Evolutionary conservation across 192 early-diverging fungal species (phyloP).

Genomic region (Coemansia sp.): DNA sequence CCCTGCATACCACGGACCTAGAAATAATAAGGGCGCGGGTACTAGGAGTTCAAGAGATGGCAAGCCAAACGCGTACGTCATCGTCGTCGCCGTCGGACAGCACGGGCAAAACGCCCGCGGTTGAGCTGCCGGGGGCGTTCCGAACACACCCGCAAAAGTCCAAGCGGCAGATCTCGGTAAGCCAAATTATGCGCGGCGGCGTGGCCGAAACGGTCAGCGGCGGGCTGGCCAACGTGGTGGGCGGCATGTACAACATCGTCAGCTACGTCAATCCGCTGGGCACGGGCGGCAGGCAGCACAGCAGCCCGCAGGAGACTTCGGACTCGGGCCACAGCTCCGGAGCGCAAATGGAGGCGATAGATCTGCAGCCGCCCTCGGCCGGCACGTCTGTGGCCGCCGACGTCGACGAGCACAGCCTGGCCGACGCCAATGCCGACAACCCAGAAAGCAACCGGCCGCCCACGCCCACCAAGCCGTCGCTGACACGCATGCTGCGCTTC

Average conservation of each 20-base stretch:
- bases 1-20: background rate
- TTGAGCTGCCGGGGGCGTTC: conserved; percentile 50
- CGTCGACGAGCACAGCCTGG: conserved; percentile 46
- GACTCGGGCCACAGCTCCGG: conserved; percentile 3
- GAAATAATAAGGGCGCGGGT: background rate
- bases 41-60: background rate
- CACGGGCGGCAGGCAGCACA: background rate
- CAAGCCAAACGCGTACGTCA: conserved; percentile 9
- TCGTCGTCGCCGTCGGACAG: background rate
- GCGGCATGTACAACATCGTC: conserved; percentile 44
- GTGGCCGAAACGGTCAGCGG: conserved; percentile 46
- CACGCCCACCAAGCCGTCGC: conserved; percentile 45
- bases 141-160: conserved; percentile 19
- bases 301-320: background rate
- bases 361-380: conserved; percentile 34
- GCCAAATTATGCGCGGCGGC: conserved; percentile 26
- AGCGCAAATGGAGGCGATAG: background rate
- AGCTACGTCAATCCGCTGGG: conserved; percentile 47
- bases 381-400: conserved; percentile 50
- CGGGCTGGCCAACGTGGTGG: conserved; percentile 42
- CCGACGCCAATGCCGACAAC: conserved; percentile 52
- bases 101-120: conserved; percentile 5
- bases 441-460: conserved; percentile 53
- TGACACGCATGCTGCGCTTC: conserved; percentile 44
- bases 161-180: conserved; percentile 3